Base-by-base conservation (phyloP, 768 basidiomycete genomes). In the Rhizopogon vinicolor region DNA sequence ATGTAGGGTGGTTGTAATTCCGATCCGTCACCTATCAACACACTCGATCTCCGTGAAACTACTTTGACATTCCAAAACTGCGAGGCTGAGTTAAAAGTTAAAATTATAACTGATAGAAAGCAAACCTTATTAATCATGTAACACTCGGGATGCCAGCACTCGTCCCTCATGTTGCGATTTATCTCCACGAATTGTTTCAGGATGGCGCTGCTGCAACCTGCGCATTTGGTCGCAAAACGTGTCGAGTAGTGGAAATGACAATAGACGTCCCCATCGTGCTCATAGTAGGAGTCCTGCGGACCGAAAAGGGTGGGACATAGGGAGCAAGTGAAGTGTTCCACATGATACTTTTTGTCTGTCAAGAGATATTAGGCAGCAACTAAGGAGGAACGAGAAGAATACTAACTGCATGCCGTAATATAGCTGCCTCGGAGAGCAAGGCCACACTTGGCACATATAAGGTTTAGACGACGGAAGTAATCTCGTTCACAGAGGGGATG, bases 141-240 rank as follows among this genome's bases (percentile, higher is more conserved):
- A 71, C 97, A 99, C 72, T 99, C 97, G 53, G 97, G 97, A 79
- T 99, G 97, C 96, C 97, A 99, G 67, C 96, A 98, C 75, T 99
- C 97, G 73, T 99, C 95, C 61, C 87, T 81, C 82, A 91, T 92
- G 73, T 98, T 98, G 57, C 97, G 84, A 66, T 99, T 98, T 74
- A 99, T 98, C 75, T 99, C 97, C 58, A 99, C 97, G 66, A 98
- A 99, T 72, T 99, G 97, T 75, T 99, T 99, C 62, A 99, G 75
- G 59, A 99, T 99, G 16, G 97, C 97, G 57, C 88, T 97, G 62
- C 85, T 91, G 73, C 97, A 99, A 5, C 97, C 97, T 0, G 93
- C 95, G 68, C 97, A 99, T 71, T 98, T 98, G 46, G 94, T 96
- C 1, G 97, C 97, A 69, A 98, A 98, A 53, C 94, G 87, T 10